Percentiles rank a stretch among this genome's conserved stretches.
Conservation (phyloP, 306 rosid genomes). For the Lathyrus aphaca region DNA sequence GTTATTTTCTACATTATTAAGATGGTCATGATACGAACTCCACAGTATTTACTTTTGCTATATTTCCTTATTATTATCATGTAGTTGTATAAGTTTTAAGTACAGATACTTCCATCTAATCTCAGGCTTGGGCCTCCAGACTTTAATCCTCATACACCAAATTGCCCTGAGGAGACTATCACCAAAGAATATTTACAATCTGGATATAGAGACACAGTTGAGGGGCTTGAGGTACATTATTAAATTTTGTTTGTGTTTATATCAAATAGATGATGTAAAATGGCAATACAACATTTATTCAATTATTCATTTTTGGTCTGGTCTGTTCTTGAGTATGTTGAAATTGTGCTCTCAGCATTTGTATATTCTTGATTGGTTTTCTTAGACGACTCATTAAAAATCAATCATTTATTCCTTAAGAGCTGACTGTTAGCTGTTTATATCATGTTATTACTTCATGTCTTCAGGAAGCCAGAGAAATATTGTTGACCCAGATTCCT, state of each 20-base stretch:
- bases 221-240: conserved; percentile 80
- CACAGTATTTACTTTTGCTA: neutral
- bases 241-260: conserved; percentile 28
- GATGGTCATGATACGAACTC: conserved; percentile 14
- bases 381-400: conserved; percentile 26
- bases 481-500: conserved; percentile 60
- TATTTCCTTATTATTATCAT: conserved; percentile 1
- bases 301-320: conserved; percentile 13
- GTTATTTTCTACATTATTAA: conserved; percentile 24
- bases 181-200: conserved; percentile 76
- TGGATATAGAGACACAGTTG: conserved; percentile 89
- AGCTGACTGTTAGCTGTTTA: conserved; percentile 23
- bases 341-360: conserved; percentile 18
- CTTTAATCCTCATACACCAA: conserved; percentile 77
- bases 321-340: conserved; percentile 11
- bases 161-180: conserved; percentile 89
- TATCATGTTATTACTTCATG: conserved; percentile 41
- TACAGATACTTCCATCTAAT: conserved; percentile 32
- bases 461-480: conserved; percentile 81
- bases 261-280: conserved; percentile 21
- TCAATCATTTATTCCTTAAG: conserved; percentile 27
- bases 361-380: conserved; percentile 31
- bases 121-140: conserved; percentile 96
- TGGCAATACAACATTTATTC: neutral
- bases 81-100: conserved; percentile 12